Base-by-base conservation (phyloP, 176 grass and related monocot genomes). In the Musa beccarii region DNA sequence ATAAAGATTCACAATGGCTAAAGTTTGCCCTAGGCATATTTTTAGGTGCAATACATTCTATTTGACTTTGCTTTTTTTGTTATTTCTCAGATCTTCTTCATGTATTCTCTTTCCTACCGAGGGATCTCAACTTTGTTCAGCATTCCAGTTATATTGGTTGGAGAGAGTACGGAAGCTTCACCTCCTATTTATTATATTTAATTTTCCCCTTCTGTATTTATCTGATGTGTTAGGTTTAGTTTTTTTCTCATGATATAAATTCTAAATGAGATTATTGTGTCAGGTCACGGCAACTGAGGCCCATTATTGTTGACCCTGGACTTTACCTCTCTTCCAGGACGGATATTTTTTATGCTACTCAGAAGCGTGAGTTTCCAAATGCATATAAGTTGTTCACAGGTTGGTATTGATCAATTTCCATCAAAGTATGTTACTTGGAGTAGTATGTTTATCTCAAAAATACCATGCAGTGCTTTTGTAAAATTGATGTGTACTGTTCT, bases 81-180 rank as follows among this genome's bases (percentile, higher is more conserved):
- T 83, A 81, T 29, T 84, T 80, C 68, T 54, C 86, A 98, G 94
- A 98, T 85, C 87, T 93, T 19, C 84, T 98, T 53, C 94, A 98
- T 89, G 86, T 98, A 72, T 98, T 93, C 56, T 98, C 90, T 74
- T 98, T 91, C 69, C 49, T 98, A 78, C 90, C 90, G 11, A 93
- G 59, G 73, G 88, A 98, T 84, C 91, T 98, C 75, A 98, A 91
- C 86, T 98, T 98, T 84, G 83, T 98, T 80, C 88, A 91, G 66
- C 94, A 98, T 78, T 74, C 88, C 24, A 89, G 86, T 85, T 98
- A 98, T 83, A 89, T 98, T 52, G 86, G 94, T 78, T 89, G 88
- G 90, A 93, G 84, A 86, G 86, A 98, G 90, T 98, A 98, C 83
- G 89, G n/a, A 19, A 71, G 50, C 51, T 84, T 68, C 51, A 66